Evolutionary conservation across 805 yeast species (phyloP).

Genomic region (Nakazawaea ishiwadae): DNA sequence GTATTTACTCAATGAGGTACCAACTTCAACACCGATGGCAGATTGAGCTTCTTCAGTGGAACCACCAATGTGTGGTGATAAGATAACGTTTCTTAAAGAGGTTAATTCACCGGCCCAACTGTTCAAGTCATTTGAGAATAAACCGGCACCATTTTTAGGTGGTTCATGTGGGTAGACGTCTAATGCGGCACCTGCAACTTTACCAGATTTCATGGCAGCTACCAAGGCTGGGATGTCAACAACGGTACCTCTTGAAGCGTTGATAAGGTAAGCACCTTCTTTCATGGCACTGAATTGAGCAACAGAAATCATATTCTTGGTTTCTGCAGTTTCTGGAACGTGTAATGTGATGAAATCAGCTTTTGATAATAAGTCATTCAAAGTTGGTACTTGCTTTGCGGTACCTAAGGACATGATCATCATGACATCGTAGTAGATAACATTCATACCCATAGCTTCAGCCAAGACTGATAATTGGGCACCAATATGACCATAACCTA

Average conservation of each 20-base stretch:
- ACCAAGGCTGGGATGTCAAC: constrained; percentile 93
- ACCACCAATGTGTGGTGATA: constrained; percentile 98
- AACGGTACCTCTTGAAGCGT: constrained; percentile 97
- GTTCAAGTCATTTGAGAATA: constrained; percentile 71
- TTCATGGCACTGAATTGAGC: constrained; percentile 96
- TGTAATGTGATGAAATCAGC: constrained; percentile 92
- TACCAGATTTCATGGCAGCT: constrained; percentile 87
- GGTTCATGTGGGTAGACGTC: constrained; percentile 98
- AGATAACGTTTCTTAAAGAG: constrained; percentile 78
- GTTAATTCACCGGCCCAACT: constrained; percentile 79
- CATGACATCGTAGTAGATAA: constrained; percentile 83
- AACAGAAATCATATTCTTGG: constrained; percentile 81
- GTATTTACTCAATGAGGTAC: constrained; percentile 78
- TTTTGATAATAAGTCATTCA: constrained; percentile 72
- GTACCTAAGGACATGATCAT: constrained; percentile 97
- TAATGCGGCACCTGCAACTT: constrained; percentile 94
- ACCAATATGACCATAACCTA: constrained; percentile 98
- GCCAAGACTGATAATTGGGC: constrained; percentile 95
- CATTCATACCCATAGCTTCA: constrained; percentile 97
- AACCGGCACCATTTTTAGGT: constrained; percentile 86
- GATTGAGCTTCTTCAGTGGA: constrained; percentile 98
- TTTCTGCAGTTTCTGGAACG: constrained; percentile 92
- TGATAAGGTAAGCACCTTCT: constrained; percentile 89
- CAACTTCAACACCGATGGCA: constrained; percentile 96
- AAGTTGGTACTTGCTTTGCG: constrained; percentile 84